A percentile compares a stretch with the other conserved stretches of the same genome.
These are phyloP conservation scores for Tagetes patula DNA, from an alignment of 129 eudicot species.

Conservation along the genomic window DNA sequence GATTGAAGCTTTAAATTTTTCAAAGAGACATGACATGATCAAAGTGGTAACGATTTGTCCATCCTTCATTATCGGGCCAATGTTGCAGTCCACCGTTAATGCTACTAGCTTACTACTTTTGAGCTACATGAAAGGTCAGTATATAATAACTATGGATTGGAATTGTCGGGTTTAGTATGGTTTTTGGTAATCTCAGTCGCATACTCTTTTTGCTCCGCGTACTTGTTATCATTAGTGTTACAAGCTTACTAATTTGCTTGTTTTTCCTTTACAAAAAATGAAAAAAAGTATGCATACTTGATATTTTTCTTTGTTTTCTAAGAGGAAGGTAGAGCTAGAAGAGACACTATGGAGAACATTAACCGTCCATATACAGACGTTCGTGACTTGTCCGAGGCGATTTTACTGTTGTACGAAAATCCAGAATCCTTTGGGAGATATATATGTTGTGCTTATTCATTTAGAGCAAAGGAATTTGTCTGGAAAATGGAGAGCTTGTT, in stretches of 20 bases:
- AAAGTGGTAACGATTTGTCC: constrained; percentile 49
- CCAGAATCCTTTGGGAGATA: constrained; percentile 46
- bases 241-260: neutral
- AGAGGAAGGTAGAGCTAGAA: constrained; percentile 32
- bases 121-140: constrained; percentile 41
- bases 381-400: constrained; percentile 40
- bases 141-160: too few species aligned
- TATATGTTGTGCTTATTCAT: constrained; percentile 35
- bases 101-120: constrained; percentile 39
- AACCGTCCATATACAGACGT: constrained; percentile 35
- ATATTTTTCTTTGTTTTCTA: neutral
- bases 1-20: constrained; percentile 36
- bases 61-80: constrained; percentile 42
- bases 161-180: too few species aligned
- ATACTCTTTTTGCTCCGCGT: too few species aligned
- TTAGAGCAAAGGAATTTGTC: constrained; percentile 29
- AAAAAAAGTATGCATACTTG: neutral
- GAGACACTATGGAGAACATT: constrained; percentile 15
- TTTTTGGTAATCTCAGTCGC: too few species aligned
- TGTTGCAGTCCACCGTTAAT: constrained; percentile 45
- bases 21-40: constrained; percentile 25
- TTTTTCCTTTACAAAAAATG: neutral
- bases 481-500: constrained; percentile 35
- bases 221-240: neutral
- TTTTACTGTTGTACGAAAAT: constrained; percentile 39